These are phyloP conservation scores for Suillus subalutaceus DNA, from an alignment of 768 basidiomycete genomes.

Conservation along the genomic window DNA sequence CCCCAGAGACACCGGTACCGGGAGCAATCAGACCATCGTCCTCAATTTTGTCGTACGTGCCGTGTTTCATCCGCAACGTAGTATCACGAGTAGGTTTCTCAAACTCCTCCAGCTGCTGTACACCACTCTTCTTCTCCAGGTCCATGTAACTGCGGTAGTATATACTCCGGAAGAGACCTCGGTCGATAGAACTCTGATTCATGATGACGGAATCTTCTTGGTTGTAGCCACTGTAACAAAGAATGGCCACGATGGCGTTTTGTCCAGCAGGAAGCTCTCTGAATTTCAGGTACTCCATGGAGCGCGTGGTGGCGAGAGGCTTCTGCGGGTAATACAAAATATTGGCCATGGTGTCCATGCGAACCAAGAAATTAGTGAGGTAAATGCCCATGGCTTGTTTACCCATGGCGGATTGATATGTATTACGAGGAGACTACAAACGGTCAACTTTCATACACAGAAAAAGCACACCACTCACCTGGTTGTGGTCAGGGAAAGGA, in stretches of 20 bases:
- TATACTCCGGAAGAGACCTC: slow-evolving; percentile 97
- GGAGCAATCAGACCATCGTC: slow-evolving; percentile 95
- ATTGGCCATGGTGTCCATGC: slow-evolving; percentile 99
- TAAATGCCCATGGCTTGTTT: slow-evolving; percentile 99
- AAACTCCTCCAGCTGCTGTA: slow-evolving; percentile 92
- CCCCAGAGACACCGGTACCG: slow-evolving; percentile 91
- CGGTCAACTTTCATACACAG: slow-evolving; percentile 10
- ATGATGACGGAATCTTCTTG: slow-evolving; percentile 99
- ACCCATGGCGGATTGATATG: slow-evolving; percentile 99
- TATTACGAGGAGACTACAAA: slow-evolving; percentile 94
- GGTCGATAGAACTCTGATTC: slow-evolving; percentile 99
- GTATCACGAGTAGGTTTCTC: slow-evolving; percentile 94
- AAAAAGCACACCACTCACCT: slow-evolving; percentile 53
- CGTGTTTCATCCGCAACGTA: slow-evolving; percentile 96
- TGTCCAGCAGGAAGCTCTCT: slow-evolving; percentile 98
- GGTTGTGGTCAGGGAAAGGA: slow-evolving; percentile 99
- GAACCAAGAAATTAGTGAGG: slow-evolving; percentile 96
- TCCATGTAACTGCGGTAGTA: slow-evolving; percentile 99
- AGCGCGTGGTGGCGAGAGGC: slow-evolving; percentile 96
- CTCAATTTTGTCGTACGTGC: slow-evolving; percentile 98
- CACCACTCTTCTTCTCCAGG: slow-evolving; percentile 94
- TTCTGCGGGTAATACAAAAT: slow-evolving; percentile 99
- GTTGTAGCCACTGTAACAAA: slow-evolving; percentile 99
- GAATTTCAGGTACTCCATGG: slow-evolving; percentile 99
- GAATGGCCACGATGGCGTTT: slow-evolving; percentile 97